Evolutionary conservation across 352 stramenopile species (phyloP), one percentile per base, ranked within the genome.

Genomic region (Phytopythium kandeliae): DNA sequence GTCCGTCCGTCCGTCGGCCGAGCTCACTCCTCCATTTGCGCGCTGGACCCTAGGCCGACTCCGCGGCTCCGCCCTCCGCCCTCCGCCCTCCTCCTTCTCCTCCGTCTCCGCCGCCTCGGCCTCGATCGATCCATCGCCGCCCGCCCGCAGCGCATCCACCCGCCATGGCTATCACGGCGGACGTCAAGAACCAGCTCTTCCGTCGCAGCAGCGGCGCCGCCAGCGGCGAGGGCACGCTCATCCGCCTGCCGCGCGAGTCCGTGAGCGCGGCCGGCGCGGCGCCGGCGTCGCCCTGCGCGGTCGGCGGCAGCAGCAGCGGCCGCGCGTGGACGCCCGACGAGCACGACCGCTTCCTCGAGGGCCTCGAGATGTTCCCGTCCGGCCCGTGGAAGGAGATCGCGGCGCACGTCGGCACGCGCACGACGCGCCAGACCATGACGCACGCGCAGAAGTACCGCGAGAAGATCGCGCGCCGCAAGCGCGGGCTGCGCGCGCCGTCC

Each of bases 391-490:
- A 89, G 57, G 73, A 86, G 53, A 92, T 92, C 51, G 78, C 80
- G 5, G 60, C 60, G 40, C 75, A 87, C 60, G 78, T 92, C 15
- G 74, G 76, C 36, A 78, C 75, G 46, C 73, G 78, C 49, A 89
- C 78, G 54, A 78, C 78, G 36, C 74, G 78, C 12, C 80, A 92
- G 61, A 87, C 76, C 44, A 88, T 87, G 78, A 89, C 75, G 12
- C 81, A 92, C 62, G 81, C 81, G 55, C 78, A 92, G 36, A 92
- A 92, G 60, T 92, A 92, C 62, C 78, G 78, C 8, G 77, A 92
- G 62, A 92, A 92, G 65, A 85, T 92, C 62, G 73, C 71, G 48
- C 70, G 79, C 3, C 64, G 75, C 33, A 81, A 77, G 42, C 65
- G 63, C 11, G 74, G 67, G 12, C 50, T 75, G 36, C 67, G 68